phyloP scores from a whole-genome alignment of 1,284 basidiomycete genomes.

The Puccinia novopanici region DNA sequence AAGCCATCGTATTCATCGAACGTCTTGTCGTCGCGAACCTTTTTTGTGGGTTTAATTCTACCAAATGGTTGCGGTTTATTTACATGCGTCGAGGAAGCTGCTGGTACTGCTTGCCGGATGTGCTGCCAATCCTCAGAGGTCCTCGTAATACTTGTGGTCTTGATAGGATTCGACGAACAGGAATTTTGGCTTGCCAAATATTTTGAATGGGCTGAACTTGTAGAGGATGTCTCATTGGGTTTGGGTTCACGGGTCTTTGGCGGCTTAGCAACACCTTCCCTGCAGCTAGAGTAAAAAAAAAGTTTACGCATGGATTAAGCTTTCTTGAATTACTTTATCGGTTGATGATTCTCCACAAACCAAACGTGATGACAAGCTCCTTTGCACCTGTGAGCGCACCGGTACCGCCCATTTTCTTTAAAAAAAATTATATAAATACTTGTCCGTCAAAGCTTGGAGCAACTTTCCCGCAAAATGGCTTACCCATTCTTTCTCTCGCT shows the following conservation, averaged over 20 bases:
- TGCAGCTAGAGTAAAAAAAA: constrained; percentile 28
- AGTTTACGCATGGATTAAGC: neutral
- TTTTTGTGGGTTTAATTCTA: constrained; percentile 26
- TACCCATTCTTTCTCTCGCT: constrained; percentile 30
- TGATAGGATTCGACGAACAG: neutral
- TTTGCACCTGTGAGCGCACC: constrained; percentile 50
- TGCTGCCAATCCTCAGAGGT: constrained; percentile 8
- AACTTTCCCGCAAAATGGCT: neutral
- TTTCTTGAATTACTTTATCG: neutral
- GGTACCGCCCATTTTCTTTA: constrained; percentile 47
- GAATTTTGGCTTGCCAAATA: neutral
- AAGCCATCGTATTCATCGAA: neutral
- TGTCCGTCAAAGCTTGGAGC: neutral
- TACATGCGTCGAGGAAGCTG: neutral
- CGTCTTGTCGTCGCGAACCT: neutral
- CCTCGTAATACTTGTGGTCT: constrained; percentile 1
- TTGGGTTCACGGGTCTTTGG: constrained; percentile 24
- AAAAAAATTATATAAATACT: constrained; percentile 11
- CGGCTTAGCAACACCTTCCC: constrained; percentile 37
- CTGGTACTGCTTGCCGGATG: neutral
- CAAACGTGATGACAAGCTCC: constrained; percentile 39
- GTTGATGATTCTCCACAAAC: constrained; percentile 9
- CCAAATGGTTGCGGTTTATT: neutral
- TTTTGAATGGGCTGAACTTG: neutral
- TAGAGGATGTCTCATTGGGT: neutral